Base-by-base conservation (phyloP, 2,329 filamentous ascomycete genomes). In the Polychaeton citri region DNA sequence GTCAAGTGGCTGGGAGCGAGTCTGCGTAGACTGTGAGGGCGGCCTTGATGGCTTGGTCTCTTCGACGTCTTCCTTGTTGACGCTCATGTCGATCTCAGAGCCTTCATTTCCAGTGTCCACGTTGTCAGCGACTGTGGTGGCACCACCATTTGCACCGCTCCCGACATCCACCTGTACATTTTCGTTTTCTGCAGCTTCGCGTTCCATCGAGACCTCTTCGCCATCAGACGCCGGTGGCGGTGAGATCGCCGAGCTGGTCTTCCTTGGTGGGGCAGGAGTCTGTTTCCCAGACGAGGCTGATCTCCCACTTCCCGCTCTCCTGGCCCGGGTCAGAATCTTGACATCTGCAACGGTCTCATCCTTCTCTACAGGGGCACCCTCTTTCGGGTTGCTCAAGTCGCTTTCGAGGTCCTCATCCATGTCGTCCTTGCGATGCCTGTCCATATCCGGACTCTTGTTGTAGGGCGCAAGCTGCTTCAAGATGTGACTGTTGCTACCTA, bases 401-500 rank as follows among this genome's bases (percentile, higher is more conserved):
- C 24, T 28, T 28, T 28, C 24, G 5, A 28, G 24, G 10, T 43
- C 42, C 21, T 62, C 61, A 12, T 61, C 58, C 9, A 53, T 53
- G 28, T 51, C 57, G 15, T 48, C 47, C 7, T 38, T 43, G 37
- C 40, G 38, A 24, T 51, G 45, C 19, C 54, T 43, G 35, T 51
- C 54, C 28, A 53, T 36, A 33, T 55, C 54, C 9, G 56, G 56
- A 35, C 52, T 56, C 21, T 50, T 50, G 32, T 59, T 59, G 41
- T 56, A 59, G 13, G 54, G 54, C 24, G 54, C 54, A 15, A 59
- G 45, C 35, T 59, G 56, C 38, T 56, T 58, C 39, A 59, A 48
- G n/a, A 59, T 45, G 38, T 58, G 55, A 21, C 49, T 53, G 38
- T 54, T 57, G 32, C 51, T 54, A 6, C 43, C 46, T 13, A 43